A percentile compares a stretch with the other conserved stretches of the same genome.
phyloP scores from a whole-genome alignment of 73 alveolate genomes.

The Paramecium pentaurelia region DNA sequence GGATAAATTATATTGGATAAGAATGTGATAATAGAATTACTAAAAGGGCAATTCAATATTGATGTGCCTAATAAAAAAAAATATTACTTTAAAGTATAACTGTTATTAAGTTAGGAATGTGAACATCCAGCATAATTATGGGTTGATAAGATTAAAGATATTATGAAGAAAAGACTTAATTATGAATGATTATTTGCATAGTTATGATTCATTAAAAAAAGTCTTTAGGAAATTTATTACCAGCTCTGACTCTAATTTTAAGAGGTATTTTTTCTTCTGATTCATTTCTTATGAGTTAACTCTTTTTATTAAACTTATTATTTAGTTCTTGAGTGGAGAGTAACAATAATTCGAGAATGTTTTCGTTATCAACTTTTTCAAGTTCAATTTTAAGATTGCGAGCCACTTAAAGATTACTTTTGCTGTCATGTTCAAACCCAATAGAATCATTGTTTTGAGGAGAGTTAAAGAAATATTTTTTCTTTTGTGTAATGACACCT shows the following conservation, averaged over 20 bases:
- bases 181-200: not conserved
- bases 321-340: not conserved
- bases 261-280: not conserved
- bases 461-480: not conserved
- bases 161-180: not conserved
- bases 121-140: not conserved
- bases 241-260: not conserved
- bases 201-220: not conserved
- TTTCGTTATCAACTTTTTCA: not conserved
- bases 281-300: not conserved
- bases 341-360: not conserved
- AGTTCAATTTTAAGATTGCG: not conserved
- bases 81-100: not conserved
- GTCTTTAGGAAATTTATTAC: not conserved
- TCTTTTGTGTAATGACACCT: not conserved
- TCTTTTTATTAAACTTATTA: not conserved
- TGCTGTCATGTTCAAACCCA: not conserved
- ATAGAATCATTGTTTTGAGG: not conserved
- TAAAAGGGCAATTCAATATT: not conserved
- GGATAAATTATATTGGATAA: not conserved
- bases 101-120: not conserved
- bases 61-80: not conserved
- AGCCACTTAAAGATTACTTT: not conserved
- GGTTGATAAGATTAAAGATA: not conserved
- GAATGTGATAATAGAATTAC: not conserved